Base-by-base conservation (phyloP, 495 filamentous ascomycete genomes). In the Durotheca rogersii region DNA sequence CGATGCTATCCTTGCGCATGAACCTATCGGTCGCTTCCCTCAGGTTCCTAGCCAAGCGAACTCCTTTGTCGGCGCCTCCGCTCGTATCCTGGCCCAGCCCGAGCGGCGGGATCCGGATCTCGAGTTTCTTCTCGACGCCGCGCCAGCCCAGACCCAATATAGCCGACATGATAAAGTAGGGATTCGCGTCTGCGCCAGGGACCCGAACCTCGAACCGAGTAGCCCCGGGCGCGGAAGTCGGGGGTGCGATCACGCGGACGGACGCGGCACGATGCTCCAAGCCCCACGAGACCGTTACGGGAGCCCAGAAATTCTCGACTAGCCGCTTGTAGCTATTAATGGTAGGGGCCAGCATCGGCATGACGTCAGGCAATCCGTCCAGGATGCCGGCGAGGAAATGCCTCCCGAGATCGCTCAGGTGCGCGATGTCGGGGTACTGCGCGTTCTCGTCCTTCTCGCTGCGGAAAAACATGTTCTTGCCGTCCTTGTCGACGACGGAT, bases 301-400 rank as follows among this genome's bases (percentile, higher is more conserved):
- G 93, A 0, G 93, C 93, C 94, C 94, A 97, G 71, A 95, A 96
- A 66, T 97, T 97, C 75, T 98, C 93, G 7, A 98, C 93, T 1
- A 98, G 78, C 1, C 94, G 85, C 66, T 98, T 98, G 73, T 97
- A 98, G 51, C 87, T 91, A 70, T 98, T 98, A 66, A 98, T 79
- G 4, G 89, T 98, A 1, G 93, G 93, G 1, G 91, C 94, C 7
- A 97, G 73, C 41, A 96, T 67, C 1, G 94, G 94, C 93, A 98
- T 98, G 49, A 98, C 81, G 55, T 96, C 91, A 9, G 93, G 89
- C 3, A 97, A 74, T 0, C 90, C 93, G 4, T 90, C 85, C 0
- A 98, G 72, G 1, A 98, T 68, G 5, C 94, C 94, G 0, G 93
- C 93, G 0, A 98, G 80, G 69, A 98, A 97, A 45, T 96, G 85